phyloP scores from a whole-genome alignment of 23 red algal genomes.

The Gracilaria domingensis region DNA sequence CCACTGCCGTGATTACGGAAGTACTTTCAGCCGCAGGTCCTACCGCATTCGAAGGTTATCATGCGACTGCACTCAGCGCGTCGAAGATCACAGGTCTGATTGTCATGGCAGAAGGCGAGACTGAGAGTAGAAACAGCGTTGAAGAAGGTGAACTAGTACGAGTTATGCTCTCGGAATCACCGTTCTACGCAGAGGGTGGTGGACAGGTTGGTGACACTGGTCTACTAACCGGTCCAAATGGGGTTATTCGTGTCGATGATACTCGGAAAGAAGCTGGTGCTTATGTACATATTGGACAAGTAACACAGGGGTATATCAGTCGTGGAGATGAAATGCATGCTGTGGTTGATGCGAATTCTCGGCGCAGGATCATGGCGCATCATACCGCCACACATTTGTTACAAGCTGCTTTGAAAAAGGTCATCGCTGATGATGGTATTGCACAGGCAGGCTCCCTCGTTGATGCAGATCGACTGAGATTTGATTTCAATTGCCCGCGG shows the following conservation, averaged over 20 bases:
- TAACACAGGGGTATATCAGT: constrained; percentile 45
- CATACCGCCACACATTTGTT: constrained; percentile 97
- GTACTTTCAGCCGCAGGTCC: constrained; percentile 23
- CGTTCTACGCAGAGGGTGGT: constrained; percentile 96
- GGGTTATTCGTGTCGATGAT: constrained; percentile 68
- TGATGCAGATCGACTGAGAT: constrained; percentile 89
- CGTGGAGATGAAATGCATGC: constrained; percentile 76
- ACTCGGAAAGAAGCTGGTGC: constrained; percentile 73
- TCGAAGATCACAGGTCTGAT: constrained; percentile 39
- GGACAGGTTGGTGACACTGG: constrained; percentile 94
- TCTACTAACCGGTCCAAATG: constrained; percentile 44
- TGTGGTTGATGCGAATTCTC: constrained; percentile 60
- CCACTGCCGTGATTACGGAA: constrained; percentile 21
- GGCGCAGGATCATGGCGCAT: constrained; percentile 82
- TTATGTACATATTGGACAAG: constrained; percentile 79
- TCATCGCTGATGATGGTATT: constrained; percentile 72
- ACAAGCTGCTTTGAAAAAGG: constrained; percentile 83
- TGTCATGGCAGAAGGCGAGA: constrained; percentile 26
- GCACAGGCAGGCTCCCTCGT: constrained; percentile 93
- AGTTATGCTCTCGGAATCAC: constrained; percentile 75
- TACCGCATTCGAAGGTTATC: constrained; percentile 85
- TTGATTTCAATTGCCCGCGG: constrained; percentile 90
- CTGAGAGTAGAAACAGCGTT: constrained; percentile 2
- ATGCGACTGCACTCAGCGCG: background rate
- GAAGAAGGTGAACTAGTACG: constrained; percentile 55